A percentile compares a stretch with the other conserved stretches of the same genome.
phyloP scores from a whole-genome alignment of 108 stramenopile genomes.

The Nannochloropsis salina region DNA sequence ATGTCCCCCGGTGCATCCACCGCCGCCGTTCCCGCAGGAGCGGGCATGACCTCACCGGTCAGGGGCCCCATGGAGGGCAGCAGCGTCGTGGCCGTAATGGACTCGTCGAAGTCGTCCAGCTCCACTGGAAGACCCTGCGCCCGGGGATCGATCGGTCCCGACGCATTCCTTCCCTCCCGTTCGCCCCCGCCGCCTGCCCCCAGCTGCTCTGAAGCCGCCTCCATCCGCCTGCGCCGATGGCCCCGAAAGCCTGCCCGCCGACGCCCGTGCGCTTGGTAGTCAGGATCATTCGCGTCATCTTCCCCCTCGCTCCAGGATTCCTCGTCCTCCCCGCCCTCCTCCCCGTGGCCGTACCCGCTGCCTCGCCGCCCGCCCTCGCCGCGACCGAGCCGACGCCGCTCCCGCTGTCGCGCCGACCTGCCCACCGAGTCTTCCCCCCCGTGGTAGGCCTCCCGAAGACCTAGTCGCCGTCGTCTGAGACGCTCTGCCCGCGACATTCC shows the following conservation, averaged over 20 bases:
- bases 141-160: neutral
- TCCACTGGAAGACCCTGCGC: slow-evolving; percentile 8
- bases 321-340: slow-evolving; percentile 18
- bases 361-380: neutral
- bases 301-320: neutral
- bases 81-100: neutral
- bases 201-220: neutral
- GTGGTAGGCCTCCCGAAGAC: neutral
- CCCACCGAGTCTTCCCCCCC: too few species aligned
- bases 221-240: neutral
- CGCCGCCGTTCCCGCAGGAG: neutral
- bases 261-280: slow-evolving; percentile 17
- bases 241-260: slow-evolving; percentile 17
- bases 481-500: neutral
- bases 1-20: neutral
- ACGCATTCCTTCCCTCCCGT: neutral
- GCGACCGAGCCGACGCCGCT: too few species aligned
- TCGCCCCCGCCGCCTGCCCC: slow-evolving; percentile 13
- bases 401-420: too few species aligned
- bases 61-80: neutral
- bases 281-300: neutral
- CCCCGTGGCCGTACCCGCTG: neutral
- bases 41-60: neutral
- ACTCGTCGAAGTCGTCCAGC: neutral
- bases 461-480: neutral